Percentiles rank a stretch among this genome's conserved stretches.
Evolutionary conservation across 2,329 filamentous ascomycete species (phyloP).

Genomic region (Sporothrix variecibatus): DNA sequence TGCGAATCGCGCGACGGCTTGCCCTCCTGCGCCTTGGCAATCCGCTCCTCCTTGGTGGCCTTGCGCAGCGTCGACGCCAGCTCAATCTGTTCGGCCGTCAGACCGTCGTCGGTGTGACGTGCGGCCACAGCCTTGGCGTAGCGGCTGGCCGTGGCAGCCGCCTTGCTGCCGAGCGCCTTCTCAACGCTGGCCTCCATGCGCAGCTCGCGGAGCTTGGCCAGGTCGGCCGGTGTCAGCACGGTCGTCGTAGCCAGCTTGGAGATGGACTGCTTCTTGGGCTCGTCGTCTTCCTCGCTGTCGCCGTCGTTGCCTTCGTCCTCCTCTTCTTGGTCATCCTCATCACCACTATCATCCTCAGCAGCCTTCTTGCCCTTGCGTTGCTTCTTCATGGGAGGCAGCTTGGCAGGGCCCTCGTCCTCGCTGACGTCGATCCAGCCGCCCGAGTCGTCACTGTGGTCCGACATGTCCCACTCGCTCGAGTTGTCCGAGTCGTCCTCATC

Average conservation of each 20-base stretch:
- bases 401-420: slow-evolving; percentile 74
- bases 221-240: slow-evolving; percentile 91
- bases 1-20: slow-evolving; percentile 77
- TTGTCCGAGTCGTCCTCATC: slow-evolving; percentile 59
- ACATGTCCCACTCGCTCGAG: slow-evolving; percentile 63
- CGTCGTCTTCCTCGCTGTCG: slow-evolving; percentile 47
- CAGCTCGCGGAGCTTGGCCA: slow-evolving; percentile 91
- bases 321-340: slow-evolving; percentile 47
- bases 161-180: slow-evolving; percentile 54
- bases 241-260: slow-evolving; percentile 86
- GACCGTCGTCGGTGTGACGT: slow-evolving; percentile 79
- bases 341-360: slow-evolving; percentile 38
- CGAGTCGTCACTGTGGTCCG: slow-evolving; percentile 65
- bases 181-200: slow-evolving; percentile 72
- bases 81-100: slow-evolving; percentile 91
- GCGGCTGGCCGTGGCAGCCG: slow-evolving; percentile 40
- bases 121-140: slow-evolving; percentile 52
- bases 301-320: slow-evolving; percentile 56
- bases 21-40: slow-evolving; percentile 79
- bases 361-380: slow-evolving; percentile 42
- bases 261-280: slow-evolving; percentile 48
- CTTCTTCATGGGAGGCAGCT: slow-evolving; percentile 67
- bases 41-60: slow-evolving; percentile 83
- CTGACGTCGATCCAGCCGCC: slow-evolving; percentile 94
- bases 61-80: slow-evolving; percentile 80